These are phyloP conservation scores for Bretschneidera sinensis DNA, from an alignment of 345 rosid genomes.

Conservation along the genomic window DNA sequence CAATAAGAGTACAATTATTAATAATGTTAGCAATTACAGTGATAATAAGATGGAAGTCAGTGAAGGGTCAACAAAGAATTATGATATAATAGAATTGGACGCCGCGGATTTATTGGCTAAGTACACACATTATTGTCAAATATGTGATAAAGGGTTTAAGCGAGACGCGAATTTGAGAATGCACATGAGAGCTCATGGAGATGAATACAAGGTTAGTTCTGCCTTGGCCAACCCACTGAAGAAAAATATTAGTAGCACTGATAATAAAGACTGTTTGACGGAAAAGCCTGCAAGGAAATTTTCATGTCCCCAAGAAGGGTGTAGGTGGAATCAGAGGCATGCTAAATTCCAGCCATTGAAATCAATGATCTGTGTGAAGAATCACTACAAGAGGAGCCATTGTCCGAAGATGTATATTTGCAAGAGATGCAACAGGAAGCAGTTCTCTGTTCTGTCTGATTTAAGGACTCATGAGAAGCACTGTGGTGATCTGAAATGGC, in stretches of 20 bases:
- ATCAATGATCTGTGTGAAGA: constrained; percentile 80
- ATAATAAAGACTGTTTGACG: constrained; percentile 10
- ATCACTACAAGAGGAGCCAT: constrained; percentile 94
- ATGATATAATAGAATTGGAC: constrained; percentile 58
- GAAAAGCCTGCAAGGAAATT: constrained; percentile 45
- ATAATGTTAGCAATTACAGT: too few relatives aligned
- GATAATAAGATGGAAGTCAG: too few relatives aligned
- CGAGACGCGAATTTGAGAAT: constrained; percentile 88
- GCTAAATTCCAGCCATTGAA: constrained; percentile 84
- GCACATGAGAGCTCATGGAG: constrained; percentile 98
- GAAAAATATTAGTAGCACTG: constrained; percentile 13
- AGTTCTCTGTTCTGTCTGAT: constrained; percentile 84
- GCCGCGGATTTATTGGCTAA: constrained; percentile 63
- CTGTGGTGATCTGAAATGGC: constrained; percentile 76
- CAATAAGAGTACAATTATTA: not conserved
- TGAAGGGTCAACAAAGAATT: constrained; percentile 13
- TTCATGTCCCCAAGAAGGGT: constrained; percentile 81
- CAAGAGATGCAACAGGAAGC: constrained; percentile 69
- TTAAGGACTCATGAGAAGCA: constrained; percentile 92
- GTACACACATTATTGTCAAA: constrained; percentile 78
- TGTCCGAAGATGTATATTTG: constrained; percentile 91
- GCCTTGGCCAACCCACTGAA: constrained; percentile 65
- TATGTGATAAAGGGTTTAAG: constrained; percentile 88
- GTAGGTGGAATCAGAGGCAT: constrained; percentile 82
- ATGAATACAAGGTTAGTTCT: constrained; percentile 66